Base-by-base conservation (phyloP, 2,329 filamentous ascomycete species). In the Claviceps cyperi region DNA sequence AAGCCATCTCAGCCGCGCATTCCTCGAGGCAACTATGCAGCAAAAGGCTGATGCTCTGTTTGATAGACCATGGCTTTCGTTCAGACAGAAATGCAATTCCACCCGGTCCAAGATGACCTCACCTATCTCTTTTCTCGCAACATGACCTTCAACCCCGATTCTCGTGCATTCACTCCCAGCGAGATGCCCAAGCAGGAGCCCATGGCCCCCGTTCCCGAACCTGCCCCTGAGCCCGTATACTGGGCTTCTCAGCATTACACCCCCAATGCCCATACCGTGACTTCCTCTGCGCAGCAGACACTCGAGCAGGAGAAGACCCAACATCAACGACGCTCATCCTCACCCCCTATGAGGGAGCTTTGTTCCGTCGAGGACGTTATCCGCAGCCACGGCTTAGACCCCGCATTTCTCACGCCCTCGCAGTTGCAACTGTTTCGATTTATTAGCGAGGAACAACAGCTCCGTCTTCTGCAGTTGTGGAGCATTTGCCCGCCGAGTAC, bases 381-480 rank as follows among this genome's bases (percentile, higher is more conserved):
- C 13, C 63, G 72, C 28, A 74, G 77, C 56, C 74, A 89, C 62
- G 81, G 81, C 56, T 80, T 95, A 57, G 78, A 94, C 62, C 77
- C 84, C 2, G 64, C 71, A 8, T 71, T 77, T 21, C 75, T 95
- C 43, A 85, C 85, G 13, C 75, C 80, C 5, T 82, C 83, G 4
- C 89, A 95, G 64, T 67, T 90, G 48, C 76, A 84, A 52, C 78
- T 95, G 40, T 94, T 94, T 72, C 78, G 78, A 56, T 80, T 82
- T 54, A 87, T 86, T 48, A 81, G 85, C 51, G 70, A 77, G 22
- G 73, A 82, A 43, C 86, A 94, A 64, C 80, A 83, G 59, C 69
- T 81, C 51, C 79, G 86, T 21, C 74, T 95, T 15, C 73, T 94
- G 39, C 84, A 94, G 63, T 78, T 94, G 15, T 95, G 89, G 89